These are phyloP conservation scores for Agaricus blazei DNA, from an alignment of 768 basidiomycete genomes.

Conservation along the genomic window DNA sequence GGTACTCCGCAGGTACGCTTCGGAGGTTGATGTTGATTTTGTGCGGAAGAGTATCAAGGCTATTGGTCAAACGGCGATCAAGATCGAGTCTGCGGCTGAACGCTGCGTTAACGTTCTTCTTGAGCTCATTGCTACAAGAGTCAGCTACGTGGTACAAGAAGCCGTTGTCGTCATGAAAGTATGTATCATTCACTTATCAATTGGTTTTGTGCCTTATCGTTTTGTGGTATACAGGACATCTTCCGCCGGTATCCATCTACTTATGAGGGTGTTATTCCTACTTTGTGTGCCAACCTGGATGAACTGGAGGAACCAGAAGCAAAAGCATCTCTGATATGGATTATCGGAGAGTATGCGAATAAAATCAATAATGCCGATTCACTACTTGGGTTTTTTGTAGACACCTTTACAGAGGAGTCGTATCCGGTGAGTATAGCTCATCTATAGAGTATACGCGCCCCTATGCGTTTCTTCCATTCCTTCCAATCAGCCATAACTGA, in stretches of 20 bases:
- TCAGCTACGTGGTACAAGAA: slow-evolving; percentile 98
- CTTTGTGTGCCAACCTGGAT: slow-evolving; percentile 89
- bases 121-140: slow-evolving; percentile 87
- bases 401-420: slow-evolving; percentile 89
- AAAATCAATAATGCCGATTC: slow-evolving; percentile 98
- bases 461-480: neutral
- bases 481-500: neutral
- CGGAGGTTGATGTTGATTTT: slow-evolving; percentile 98
- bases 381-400: slow-evolving; percentile 83
- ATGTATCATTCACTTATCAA: slow-evolving; percentile 11
- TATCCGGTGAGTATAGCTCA: slow-evolving; percentile 60
- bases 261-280: slow-evolving; percentile 96
- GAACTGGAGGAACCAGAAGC: slow-evolving; percentile 98
- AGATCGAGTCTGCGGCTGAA: slow-evolving; percentile 89
- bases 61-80: slow-evolving; percentile 95
- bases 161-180: slow-evolving; percentile 99
- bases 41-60: slow-evolving; percentile 93
- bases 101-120: slow-evolving; percentile 92
- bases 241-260: slow-evolving; percentile 96
- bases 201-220: neutral
- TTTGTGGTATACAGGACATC: slow-evolving; percentile 63
- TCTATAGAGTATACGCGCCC: neutral
- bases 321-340: slow-evolving; percentile 98
- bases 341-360: slow-evolving; percentile 96
- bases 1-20: slow-evolving; percentile 60